A percentile compares a stretch with the other conserved stretches of the same genome.
Conservation (phyloP, 202 grass and related monocot genomes). For the Schoenoplectus triqueter region DNA sequence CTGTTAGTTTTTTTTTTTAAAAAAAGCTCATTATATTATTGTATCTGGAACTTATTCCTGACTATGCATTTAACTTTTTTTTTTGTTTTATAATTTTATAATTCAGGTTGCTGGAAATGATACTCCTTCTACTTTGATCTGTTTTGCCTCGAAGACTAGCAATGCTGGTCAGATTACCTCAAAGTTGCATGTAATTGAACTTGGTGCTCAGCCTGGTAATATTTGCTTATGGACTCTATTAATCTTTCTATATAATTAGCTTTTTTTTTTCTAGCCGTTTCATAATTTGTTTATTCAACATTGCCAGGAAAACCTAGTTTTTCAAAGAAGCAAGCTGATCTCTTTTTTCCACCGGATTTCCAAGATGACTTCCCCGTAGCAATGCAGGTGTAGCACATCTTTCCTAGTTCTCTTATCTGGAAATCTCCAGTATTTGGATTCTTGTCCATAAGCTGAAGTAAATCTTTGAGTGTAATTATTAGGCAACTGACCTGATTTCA, state of each 20-base stretch:
- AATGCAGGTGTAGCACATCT: slow-evolving; percentile 73
- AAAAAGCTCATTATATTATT: background rate
- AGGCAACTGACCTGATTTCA: background rate
- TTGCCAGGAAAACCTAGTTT: slow-evolving; percentile 72
- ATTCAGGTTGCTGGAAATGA: slow-evolving; percentile 78
- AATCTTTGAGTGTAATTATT: slow-evolving; percentile 4
- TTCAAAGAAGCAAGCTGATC: slow-evolving; percentile 93
- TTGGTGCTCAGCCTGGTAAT: slow-evolving; percentile 88
- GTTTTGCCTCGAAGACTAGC: slow-evolving; percentile 83
- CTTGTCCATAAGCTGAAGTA: slow-evolving; percentile 6
- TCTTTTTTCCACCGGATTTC: slow-evolving; percentile 98
- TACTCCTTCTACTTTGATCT: slow-evolving; percentile 80
- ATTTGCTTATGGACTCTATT: background rate
- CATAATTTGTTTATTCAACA: slow-evolving; percentile 34
- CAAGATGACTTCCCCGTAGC: slow-evolving; percentile 91
- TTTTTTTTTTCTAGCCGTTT: slow-evolving; percentile 16
- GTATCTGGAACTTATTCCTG: background rate
- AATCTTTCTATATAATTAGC: slow-evolving; percentile 8
- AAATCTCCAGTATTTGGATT: background rate
- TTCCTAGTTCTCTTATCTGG: background rate
- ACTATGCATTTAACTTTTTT: background rate
- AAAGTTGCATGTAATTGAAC: slow-evolving; percentile 96
- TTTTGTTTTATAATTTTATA: background rate
- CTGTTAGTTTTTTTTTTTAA: slow-evolving; percentile 24
- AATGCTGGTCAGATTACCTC: slow-evolving; percentile 95